Evolutionary conservation across 2,329 filamentous ascomycete genomes (phyloP).

Genomic region (Dryadomyces quercivorus): DNA sequence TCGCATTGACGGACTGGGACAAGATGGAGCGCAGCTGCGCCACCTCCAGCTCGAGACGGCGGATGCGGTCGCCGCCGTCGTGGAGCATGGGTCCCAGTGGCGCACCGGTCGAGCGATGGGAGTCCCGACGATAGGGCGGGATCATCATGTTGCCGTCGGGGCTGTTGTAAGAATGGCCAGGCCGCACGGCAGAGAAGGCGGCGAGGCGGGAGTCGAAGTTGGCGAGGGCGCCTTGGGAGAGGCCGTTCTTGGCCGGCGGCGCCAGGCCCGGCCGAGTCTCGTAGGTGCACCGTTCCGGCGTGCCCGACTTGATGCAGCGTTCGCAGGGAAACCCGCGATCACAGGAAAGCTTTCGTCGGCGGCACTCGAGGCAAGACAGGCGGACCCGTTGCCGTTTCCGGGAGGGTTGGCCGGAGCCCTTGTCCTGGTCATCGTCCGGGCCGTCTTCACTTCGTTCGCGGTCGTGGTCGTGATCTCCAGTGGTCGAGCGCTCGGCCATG

Average conservation of each 20-base stretch:
- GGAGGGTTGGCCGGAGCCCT: constrained; percentile 16
- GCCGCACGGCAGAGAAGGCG: constrained; percentile 24
- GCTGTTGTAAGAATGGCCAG: neutral
- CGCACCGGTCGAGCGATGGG: constrained; percentile 8
- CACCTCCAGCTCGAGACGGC: constrained; percentile 46
- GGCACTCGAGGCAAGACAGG: constrained; percentile 48
- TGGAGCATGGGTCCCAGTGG: neutral
- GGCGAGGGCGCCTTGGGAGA: constrained; percentile 28
- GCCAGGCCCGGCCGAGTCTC: constrained; percentile 33
- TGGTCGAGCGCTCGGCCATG: constrained; percentile 2
- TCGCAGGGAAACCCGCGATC: constrained; percentile 50
- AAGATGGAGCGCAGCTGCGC: constrained; percentile 42
- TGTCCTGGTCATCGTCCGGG: neutral
- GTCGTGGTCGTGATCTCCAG: neutral
- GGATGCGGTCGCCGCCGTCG: constrained; percentile 38
- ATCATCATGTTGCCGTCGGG: constrained; percentile 19
- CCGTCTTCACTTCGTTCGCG: constrained; percentile 5
- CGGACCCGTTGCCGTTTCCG: constrained; percentile 48
- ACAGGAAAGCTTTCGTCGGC: constrained; percentile 48
- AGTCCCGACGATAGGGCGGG: constrained; percentile 23
- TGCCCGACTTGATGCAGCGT: constrained; percentile 50
- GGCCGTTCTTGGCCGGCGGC: constrained; percentile 32
- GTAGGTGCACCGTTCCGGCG: constrained; percentile 46
- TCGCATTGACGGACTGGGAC: constrained; percentile 7
- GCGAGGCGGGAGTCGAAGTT: constrained; percentile 30